Evolutionary conservation across 2,329 filamentous ascomycete species (phyloP).

Genomic region (Colletotrichum spaethianum): DNA sequence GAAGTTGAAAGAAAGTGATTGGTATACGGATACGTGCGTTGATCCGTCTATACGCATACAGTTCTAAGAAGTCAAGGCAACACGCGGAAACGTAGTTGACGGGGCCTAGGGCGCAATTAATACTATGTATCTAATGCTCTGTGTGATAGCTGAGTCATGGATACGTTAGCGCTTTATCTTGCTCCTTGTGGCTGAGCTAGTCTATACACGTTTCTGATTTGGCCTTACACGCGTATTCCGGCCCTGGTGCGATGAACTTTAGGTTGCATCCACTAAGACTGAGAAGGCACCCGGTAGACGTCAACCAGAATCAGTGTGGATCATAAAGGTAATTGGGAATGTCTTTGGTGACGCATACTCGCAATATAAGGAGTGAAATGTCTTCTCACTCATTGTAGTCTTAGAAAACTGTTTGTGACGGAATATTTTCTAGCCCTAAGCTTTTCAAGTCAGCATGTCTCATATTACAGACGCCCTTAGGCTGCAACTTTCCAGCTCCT

Average conservation of each 20-base stretch:
- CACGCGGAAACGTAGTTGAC: not conserved
- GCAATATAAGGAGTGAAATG: no score
- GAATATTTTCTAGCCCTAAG: no score
- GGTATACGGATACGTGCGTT: not conserved
- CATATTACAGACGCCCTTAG: no score
- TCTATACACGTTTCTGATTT: not conserved
- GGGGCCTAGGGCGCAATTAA: not conserved
- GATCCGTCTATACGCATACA: no score
- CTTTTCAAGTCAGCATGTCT: no score
- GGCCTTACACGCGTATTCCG: conserved; percentile 1
- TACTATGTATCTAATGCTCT: not conserved
- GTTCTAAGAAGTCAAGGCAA: not conserved
- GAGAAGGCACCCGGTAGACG: no score
- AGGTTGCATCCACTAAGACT: no score
- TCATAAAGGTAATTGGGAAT: not conserved
- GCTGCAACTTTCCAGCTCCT: no score
- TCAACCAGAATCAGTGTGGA: no score
- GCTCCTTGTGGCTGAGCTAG: not conserved
- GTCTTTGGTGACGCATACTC: not conserved
- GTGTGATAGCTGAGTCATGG: not conserved
- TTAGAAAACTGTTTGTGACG: no score
- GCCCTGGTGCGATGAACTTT: not conserved
- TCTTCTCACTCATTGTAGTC: no score
- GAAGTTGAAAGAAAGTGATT: not conserved
- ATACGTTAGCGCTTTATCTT: not conserved